Conservation (phyloP, 2,329 filamentous ascomycete species). For the Monilinia fructigena region DNA sequence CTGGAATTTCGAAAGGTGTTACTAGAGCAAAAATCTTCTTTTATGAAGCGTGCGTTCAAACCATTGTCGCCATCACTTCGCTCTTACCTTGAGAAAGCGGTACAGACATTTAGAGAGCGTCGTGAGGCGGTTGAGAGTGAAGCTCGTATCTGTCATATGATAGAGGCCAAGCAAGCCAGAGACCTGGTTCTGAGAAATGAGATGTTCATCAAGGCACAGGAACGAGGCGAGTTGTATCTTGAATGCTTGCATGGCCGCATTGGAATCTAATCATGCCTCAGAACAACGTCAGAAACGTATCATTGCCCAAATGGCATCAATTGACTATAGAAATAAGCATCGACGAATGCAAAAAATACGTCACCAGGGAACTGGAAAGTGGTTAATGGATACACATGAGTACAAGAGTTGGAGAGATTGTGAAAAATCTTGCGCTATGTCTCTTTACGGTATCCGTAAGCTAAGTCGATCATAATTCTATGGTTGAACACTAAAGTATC, state of each 20-base stretch:
- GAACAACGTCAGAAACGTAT: background rate
- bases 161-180: too few relatives aligned
- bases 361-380: background rate
- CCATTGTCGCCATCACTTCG: background rate
- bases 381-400: background rate
- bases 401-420: background rate
- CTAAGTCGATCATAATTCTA: background rate
- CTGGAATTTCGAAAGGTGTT: background rate
- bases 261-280: background rate
- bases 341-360: background rate
- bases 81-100: background rate
- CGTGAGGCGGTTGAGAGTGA: too few relatives aligned
- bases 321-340: background rate
- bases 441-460: slow-evolving; percentile 16
- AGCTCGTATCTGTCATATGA: too few relatives aligned
- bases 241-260: background rate
- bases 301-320: background rate
- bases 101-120: background rate
- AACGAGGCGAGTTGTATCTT: background rate
- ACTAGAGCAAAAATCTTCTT: background rate
- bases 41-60: background rate
- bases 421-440: background rate
- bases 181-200: too few relatives aligned
- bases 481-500: background rate
- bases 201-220: background rate